Evolutionary conservation across 2,329 filamentous ascomycete genomes (phyloP).

Genomic region (Aspergillus clavatus): DNA sequence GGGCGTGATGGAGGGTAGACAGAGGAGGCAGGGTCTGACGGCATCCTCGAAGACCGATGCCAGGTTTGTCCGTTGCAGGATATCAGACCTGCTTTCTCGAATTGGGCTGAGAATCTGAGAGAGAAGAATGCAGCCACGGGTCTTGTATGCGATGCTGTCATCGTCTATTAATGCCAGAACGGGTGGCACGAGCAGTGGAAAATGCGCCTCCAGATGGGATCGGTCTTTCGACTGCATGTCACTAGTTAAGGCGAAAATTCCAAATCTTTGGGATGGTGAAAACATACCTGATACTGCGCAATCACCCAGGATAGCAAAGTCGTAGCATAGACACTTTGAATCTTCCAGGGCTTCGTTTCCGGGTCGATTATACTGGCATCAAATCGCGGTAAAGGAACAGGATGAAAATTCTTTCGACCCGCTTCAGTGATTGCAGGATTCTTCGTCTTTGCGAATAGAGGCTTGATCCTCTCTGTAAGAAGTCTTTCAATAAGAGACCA

Average conservation of each 20-base stretch:
- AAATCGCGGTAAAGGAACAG: conserved; percentile 33
- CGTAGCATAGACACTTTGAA: conserved; percentile 31
- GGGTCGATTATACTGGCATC: conserved; percentile 33
- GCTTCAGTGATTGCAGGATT: conserved; percentile 40
- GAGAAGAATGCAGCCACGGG: conserved; percentile 36
- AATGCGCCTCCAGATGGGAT: conserved; percentile 37
- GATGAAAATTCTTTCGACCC: conserved; percentile 43
- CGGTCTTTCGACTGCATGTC: conserved; percentile 24
- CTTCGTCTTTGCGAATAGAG: conserved; percentile 39
- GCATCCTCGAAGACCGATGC: conserved; percentile 44
- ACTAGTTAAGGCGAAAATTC: conserved; percentile 2
- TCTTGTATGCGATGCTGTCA: conserved; percentile 33
- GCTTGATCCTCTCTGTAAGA: conserved; percentile 31
- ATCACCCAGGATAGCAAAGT: conserved; percentile 35
- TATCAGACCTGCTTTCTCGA: conserved; percentile 32
- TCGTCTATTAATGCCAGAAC: conserved; percentile 44
- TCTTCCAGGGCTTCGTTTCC: conserved; percentile 38
- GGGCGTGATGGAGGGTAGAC: conserved; percentile 71
- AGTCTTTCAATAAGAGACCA: conserved; percentile 15
- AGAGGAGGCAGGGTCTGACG: conserved; percentile 61
- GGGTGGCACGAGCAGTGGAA: conserved; percentile 42
- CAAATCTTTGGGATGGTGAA: background rate
- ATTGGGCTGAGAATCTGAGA: conserved; percentile 32
- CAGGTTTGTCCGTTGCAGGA: conserved; percentile 41
- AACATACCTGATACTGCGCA: conserved; percentile 33